phyloP scores from a whole-genome alignment of 2,329 filamentous ascomycete species.

The Talaromyces sp. region DNA sequence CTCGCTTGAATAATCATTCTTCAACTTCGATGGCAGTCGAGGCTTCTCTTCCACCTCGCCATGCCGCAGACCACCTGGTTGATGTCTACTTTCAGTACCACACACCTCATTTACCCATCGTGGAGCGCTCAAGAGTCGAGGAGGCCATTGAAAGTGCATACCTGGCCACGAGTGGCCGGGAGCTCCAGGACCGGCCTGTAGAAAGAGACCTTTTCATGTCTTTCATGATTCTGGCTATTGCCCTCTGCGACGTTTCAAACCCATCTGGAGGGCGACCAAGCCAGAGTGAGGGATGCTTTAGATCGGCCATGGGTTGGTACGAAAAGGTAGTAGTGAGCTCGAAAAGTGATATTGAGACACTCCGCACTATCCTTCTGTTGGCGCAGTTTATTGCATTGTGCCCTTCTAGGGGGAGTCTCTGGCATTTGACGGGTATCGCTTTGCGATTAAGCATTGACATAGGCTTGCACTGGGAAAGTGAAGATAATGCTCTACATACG shows the following conservation, averaged over 20 bases:
- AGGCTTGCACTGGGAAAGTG: slow-evolving; percentile 27
- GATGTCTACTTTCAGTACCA: slow-evolving; percentile 30
- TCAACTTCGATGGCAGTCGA: slow-evolving; percentile 5
- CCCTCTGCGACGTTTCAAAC: slow-evolving; percentile 22
- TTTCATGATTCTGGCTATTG: slow-evolving; percentile 30
- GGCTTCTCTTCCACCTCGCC: slow-evolving; percentile 26
- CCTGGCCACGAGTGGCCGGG: slow-evolving; percentile 6
- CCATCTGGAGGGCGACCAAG: slow-evolving; percentile 17
- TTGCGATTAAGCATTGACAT: slow-evolving; percentile 27
- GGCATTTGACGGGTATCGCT: slow-evolving; percentile 29
- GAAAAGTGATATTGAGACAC: slow-evolving; percentile 26
- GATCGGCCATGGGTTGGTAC: slow-evolving; percentile 23
- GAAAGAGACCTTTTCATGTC: slow-evolving; percentile 24
- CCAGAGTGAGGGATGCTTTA: slow-evolving; percentile 32
- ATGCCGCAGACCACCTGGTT: slow-evolving; percentile 27
- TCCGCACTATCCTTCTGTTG: slow-evolving; percentile 25
- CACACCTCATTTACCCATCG: slow-evolving; percentile 26
- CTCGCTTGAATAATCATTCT: slow-evolving; percentile 7
- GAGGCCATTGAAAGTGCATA: slow-evolving; percentile 23
- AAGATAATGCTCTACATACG: slow-evolving; percentile 15
- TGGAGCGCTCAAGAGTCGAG: slow-evolving; percentile 21
- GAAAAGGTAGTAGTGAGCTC: slow-evolving; percentile 26
- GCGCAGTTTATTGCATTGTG: slow-evolving; percentile 27
- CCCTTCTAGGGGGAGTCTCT: slow-evolving; percentile 27
- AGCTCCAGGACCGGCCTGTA: slow-evolving; percentile 8